Evolutionary conservation across 139 green algal genomes (phyloP), one percentile per base, ranked within the genome.

Genomic region (Edaphochlamys debaryana): DNA sequence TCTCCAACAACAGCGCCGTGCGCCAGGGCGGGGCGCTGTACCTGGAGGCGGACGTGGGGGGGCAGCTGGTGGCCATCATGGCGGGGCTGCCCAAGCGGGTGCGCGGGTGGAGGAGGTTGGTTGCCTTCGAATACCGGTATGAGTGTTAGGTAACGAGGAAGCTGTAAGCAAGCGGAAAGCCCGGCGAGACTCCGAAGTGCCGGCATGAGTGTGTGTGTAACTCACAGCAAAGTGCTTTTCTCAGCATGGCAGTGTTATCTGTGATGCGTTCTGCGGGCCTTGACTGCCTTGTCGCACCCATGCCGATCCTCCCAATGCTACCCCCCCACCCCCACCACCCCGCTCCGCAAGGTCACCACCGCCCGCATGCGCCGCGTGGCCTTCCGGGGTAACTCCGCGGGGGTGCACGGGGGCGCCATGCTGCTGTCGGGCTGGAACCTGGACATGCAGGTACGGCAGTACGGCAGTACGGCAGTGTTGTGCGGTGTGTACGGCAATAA

Each of bases 371-470:
- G 42, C 1, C 29, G 30, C 8, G 42, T 76, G 8, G 7, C 23
- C 6, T 76, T 76, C 42, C 17, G 8, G 22, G 42, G n/a, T 42
- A 76, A 76, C 69, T 11, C 30, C 11, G 69, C 69, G 37, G 15
- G 9, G 0, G 6, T 9, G 30, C 27, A 41, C 22, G 69, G 19
- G 30, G 69, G 69, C 7, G 69, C 69, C 30, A 42, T 76, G 69
- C 69, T 76, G 69, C 1, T 63, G 30, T 63, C 42, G 1, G 69
- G 69, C 42, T 76, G 69, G 69, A 29, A 62, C 30, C 30, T 76
- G 42, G 23, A 60, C 30, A n/a, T 76, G 42, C 23, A 60, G 56
- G 56, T 63, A 22, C 2, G 50, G 7, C 7, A 4, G 50, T 58
- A 22, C 9, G 50, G 2, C 20, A 4, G 50, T 17, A 19, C 25